Conservation (phyloP, 2,329 filamentous ascomycete genomes). For the Cercospora berteroae region DNA sequence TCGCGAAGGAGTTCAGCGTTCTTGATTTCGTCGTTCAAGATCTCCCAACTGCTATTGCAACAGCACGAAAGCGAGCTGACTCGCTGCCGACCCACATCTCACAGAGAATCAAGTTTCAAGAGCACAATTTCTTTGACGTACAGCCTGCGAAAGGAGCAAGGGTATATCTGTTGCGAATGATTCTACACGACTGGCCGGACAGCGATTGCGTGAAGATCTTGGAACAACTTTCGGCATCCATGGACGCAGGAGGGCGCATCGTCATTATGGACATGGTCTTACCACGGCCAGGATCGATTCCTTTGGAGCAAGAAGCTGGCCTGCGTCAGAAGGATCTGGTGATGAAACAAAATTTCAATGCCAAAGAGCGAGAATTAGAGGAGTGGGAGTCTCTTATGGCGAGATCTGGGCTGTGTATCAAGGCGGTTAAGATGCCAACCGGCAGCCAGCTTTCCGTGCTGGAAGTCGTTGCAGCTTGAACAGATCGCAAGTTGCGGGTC, state of each 20-base stretch:
- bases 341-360: slow-evolving; percentile 11
- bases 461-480: not conserved
- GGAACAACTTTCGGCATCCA: not conserved
- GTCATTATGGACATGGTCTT: slow-evolving; percentile 4
- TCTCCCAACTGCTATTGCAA: slow-evolving; percentile 16
- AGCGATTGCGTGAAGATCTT: slow-evolving; percentile 18
- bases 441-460: not conserved
- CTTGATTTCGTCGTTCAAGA: slow-evolving; percentile 24
- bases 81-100: not conserved
- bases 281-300: not conserved
- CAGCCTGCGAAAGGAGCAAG: slow-evolving; percentile 12
- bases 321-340: slow-evolving; percentile 1
- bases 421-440: not conserved
- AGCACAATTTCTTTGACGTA: slow-evolving; percentile 16
- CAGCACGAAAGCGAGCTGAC: not conserved
- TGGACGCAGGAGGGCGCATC: not conserved
- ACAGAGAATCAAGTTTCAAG: slow-evolving; percentile 7
- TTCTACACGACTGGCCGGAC: slow-evolving; percentile 20
- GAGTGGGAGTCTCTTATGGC: slow-evolving; percentile 11
- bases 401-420: not conserved
- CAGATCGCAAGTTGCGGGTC: no score
- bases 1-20: slow-evolving; percentile 19
- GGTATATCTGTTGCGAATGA: slow-evolving; percentile 9
- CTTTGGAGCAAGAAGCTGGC: not conserved
- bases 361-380: slow-evolving; percentile 2